phyloP scores from a whole-genome alignment of 495 filamentous ascomycete genomes.

The Glutinoglossum americanum region DNA sequence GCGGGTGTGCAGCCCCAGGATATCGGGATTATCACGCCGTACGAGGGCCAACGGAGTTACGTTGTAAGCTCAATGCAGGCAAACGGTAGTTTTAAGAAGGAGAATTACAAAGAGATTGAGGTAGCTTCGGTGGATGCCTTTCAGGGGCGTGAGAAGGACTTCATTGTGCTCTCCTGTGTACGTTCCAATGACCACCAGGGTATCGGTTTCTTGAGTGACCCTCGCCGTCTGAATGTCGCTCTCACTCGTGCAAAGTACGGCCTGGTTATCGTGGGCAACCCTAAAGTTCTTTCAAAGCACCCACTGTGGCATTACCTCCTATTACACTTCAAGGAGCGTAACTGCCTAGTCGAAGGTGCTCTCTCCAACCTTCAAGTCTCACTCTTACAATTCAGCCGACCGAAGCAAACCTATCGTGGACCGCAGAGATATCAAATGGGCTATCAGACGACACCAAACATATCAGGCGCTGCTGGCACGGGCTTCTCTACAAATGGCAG shows the following conservation, averaged over 20 bases:
- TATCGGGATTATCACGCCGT: constrained; percentile 97
- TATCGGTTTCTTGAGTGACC: constrained; percentile 96
- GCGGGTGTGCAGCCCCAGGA: constrained; percentile 81
- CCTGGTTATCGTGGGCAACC: constrained; percentile 88
- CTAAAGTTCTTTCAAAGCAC: constrained; percentile 94
- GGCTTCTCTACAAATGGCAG: constrained; percentile 20
- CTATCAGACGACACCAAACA: constrained; percentile 42
- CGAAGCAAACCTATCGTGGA: constrained; percentile 78
- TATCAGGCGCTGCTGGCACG: constrained; percentile 18
- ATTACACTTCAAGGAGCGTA: constrained; percentile 91
- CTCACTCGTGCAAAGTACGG: constrained; percentile 94
- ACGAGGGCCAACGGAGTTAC: constrained; percentile 95
- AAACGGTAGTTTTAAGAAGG: constrained; percentile 91
- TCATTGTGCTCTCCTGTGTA: constrained; percentile 94
- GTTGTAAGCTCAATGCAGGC: constrained; percentile 98
- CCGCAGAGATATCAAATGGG: constrained; percentile 77
- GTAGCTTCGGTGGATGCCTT: constrained; percentile 97
- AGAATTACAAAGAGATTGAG: constrained; percentile 96
- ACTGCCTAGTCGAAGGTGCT: constrained; percentile 93
- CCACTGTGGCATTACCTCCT: constrained; percentile 94
- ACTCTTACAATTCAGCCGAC: constrained; percentile 82
- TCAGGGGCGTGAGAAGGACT: constrained; percentile 97
- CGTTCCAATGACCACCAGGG: constrained; percentile 98
- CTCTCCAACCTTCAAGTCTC: constrained; percentile 87
- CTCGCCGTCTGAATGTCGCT: constrained; percentile 95